Evolutionary conservation across 2,329 filamentous ascomycete genomes (phyloP).

Genomic region (Tolypocladium endophyticum): DNA sequence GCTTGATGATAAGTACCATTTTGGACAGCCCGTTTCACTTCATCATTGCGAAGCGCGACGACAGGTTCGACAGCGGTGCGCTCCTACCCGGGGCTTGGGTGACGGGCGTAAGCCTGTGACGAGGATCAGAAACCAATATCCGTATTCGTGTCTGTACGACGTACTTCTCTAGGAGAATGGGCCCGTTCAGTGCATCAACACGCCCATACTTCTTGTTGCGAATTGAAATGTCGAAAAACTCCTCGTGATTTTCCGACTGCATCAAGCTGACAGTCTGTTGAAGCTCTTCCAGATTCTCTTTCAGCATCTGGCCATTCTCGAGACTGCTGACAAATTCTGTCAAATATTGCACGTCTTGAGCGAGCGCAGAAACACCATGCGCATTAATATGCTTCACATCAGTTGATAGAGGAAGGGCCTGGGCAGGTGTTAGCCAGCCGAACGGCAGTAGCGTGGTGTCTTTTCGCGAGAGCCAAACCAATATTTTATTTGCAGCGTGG

Average conservation of each 20-base stretch:
- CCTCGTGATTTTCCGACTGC: constrained; percentile 81
- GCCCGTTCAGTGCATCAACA: constrained; percentile 85
- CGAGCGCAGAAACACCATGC: constrained; percentile 70
- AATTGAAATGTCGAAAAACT: constrained; percentile 88
- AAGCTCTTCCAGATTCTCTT: constrained; percentile 83
- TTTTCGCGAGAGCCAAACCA: constrained; percentile 33
- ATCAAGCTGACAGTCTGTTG: constrained; percentile 87
- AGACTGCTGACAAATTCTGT: constrained; percentile 78
- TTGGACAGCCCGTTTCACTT: constrained; percentile 11
- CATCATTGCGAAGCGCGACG: constrained; percentile 63
- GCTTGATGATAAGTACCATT: not conserved
- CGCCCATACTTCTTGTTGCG: constrained; percentile 89
- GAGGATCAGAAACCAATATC: constrained; percentile 11
- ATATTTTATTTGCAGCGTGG: constrained; percentile 77
- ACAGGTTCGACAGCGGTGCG: constrained; percentile 60
- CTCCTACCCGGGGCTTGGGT: constrained; percentile 47
- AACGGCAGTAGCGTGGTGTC: not conserved
- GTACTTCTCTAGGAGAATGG: constrained; percentile 84
- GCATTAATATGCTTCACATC: constrained; percentile 81
- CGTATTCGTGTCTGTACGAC: constrained; percentile 10
- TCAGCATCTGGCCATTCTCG: constrained; percentile 73
- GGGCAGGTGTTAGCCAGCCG: constrained; percentile 8
- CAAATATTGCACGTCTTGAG: constrained; percentile 75
- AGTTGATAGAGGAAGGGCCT: constrained; percentile 66
- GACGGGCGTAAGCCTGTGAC: constrained; percentile 49